A percentile compares a stretch with the other conserved stretches of the same genome.
Conservation (phyloP, 2,329 filamentous ascomycete species). For the Colletotrichum graminicola region DNA sequence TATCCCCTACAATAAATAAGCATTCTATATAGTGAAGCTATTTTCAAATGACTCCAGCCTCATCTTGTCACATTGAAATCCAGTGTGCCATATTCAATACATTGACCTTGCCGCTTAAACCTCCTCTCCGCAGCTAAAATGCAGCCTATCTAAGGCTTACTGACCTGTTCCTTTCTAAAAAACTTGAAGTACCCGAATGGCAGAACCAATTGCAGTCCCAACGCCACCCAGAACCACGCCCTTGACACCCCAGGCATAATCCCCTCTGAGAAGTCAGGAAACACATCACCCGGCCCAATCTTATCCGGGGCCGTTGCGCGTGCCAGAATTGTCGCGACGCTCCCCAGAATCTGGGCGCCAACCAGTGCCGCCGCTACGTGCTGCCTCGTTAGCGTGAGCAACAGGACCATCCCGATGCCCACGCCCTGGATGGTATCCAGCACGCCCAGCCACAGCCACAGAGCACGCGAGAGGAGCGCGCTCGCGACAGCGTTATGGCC, state of each 20-base stretch:
- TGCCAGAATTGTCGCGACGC: neutral
- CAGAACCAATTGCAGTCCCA: neutral
- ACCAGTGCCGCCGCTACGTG: slow-evolving; percentile 74
- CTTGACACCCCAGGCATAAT: neutral
- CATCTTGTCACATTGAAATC: no score
- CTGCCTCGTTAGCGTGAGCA: slow-evolving; percentile 73
- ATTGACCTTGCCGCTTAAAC: no score
- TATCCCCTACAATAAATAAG: neutral
- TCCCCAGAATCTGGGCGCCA: slow-evolving; percentile 71
- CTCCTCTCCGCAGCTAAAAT: no score
- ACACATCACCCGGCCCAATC: neutral
- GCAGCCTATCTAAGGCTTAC: neutral
- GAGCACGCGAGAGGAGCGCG: slow-evolving; percentile 62
- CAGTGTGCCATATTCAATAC: no score
- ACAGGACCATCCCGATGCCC: slow-evolving; percentile 75
- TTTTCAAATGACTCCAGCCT: no score
- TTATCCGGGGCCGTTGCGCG: neutral
- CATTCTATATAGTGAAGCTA: neutral
- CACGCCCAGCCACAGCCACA: slow-evolving; percentile 76
- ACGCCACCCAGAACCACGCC: neutral
- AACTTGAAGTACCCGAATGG: neutral
- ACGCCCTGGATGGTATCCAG: slow-evolving; percentile 74
- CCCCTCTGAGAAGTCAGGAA: neutral
- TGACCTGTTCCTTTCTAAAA: slow-evolving; percentile 2
- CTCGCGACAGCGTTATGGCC: slow-evolving; percentile 65